A percentile compares a stretch with the other conserved stretches of the same genome.
These are phyloP conservation scores for Diplodia mutila DNA, from an alignment of 2,329 filamentous ascomycete genomes.

Conservation along the genomic window DNA sequence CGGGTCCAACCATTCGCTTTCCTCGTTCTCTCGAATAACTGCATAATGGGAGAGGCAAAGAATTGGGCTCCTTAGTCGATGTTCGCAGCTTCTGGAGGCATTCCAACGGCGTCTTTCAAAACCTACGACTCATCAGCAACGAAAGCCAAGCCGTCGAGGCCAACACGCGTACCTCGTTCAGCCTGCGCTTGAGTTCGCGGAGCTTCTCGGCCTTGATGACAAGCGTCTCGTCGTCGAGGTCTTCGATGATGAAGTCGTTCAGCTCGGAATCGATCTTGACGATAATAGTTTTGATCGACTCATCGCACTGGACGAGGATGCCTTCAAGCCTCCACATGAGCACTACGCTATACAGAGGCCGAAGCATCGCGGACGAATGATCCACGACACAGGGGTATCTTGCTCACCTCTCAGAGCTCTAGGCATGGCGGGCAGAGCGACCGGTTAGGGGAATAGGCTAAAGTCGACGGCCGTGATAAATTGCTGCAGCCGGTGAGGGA, in stretches of 20 bases:
- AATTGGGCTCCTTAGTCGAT: background rate
- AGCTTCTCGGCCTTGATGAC: slow-evolving; percentile 77
- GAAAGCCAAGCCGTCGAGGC: background rate
- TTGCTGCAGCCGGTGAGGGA: background rate
- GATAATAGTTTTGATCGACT: slow-evolving; percentile 86
- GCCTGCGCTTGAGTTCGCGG: slow-evolving; percentile 65
- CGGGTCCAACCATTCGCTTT: background rate
- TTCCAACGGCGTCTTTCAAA: slow-evolving; percentile 42
- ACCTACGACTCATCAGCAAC: slow-evolving; percentile 33
- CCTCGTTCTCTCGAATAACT: background rate
- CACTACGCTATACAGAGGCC: background rate
- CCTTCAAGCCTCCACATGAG: slow-evolving; percentile 47
- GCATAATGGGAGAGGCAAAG: background rate
- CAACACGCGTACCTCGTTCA: slow-evolving; percentile 64
- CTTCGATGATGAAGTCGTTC: slow-evolving; percentile 77
- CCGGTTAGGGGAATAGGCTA: background rate
- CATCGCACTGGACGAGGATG: slow-evolving; percentile 78
- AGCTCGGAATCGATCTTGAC: slow-evolving; percentile 70
- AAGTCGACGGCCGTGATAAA: background rate
- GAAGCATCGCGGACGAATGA: slow-evolving; percentile 19
- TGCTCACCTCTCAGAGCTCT: slow-evolving; percentile 60
- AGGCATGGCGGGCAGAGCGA: slow-evolving; percentile 49
- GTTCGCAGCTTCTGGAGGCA: slow-evolving; percentile 7
- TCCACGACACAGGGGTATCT: background rate
- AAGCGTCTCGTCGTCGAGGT: slow-evolving; percentile 76